phyloP scores from a whole-genome alignment of 1,139 yeast genomes.

The Saccharomyces hybrid region DNA sequence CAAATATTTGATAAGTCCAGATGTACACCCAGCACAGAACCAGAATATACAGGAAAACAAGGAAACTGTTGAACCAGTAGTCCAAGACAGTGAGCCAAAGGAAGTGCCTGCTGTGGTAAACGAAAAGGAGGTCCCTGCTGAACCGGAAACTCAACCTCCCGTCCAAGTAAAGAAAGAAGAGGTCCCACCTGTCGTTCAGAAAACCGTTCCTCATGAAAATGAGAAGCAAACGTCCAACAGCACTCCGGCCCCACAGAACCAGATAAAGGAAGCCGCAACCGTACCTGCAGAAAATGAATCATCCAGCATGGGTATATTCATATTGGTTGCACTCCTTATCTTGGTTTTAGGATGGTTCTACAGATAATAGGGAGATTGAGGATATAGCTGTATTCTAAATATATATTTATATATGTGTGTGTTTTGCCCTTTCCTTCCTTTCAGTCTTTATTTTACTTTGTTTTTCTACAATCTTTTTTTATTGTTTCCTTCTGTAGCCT shows the following conservation, averaged over 20 bases:
- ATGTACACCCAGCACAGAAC: slow-evolving; percentile 1
- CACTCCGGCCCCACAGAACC: slow-evolving; percentile 13
- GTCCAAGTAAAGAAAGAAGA: slow-evolving; percentile 3
- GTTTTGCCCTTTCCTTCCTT: not conserved
- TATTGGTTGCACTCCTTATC: slow-evolving; percentile 48
- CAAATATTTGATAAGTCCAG: slow-evolving; percentile 39
- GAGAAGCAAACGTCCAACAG: slow-evolving; percentile 7
- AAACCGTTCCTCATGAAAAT: slow-evolving; percentile 7
- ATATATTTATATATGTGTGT: not conserved
- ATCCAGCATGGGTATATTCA: slow-evolving; percentile 33
- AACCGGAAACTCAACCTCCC: slow-evolving; percentile 4
- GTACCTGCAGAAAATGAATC: slow-evolving; percentile 6
- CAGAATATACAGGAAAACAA: slow-evolving; percentile 4
- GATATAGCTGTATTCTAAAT: slow-evolving; percentile 1
- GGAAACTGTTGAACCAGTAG: slow-evolving; percentile 2
- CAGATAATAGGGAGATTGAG: slow-evolving; percentile 32
- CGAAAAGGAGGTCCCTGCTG: not conserved
- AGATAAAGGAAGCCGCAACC: slow-evolving; percentile 1
- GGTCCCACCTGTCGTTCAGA: not conserved
- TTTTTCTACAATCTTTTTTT: not conserved
- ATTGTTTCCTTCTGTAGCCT: not conserved
- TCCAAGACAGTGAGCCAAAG: slow-evolving; percentile 2
- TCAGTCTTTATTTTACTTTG: not conserved
- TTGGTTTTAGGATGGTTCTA: slow-evolving; percentile 56
- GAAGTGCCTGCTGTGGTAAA: not conserved